A percentile compares a stretch with the other conserved stretches of the same genome.
These are phyloP conservation scores for Linnemannia zychae DNA, from an alignment of 192 early-diverging fungal genomes.

Conservation along the genomic window DNA sequence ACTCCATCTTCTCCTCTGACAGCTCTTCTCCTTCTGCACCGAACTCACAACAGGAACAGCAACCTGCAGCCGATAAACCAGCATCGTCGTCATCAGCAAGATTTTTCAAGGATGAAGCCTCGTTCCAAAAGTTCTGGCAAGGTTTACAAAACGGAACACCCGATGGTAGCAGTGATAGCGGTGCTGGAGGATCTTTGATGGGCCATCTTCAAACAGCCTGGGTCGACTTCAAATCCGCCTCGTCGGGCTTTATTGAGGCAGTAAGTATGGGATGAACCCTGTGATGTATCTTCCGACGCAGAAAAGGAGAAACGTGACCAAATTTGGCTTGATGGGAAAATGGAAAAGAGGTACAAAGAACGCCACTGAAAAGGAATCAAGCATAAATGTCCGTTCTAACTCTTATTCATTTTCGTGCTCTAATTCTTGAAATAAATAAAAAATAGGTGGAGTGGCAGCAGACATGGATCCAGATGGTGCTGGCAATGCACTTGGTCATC, in stretches of 20 bases:
- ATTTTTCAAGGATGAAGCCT: slow-evolving; percentile 19
- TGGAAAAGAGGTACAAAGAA: not conserved
- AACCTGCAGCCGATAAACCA: not conserved
- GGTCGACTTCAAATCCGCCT: slow-evolving; percentile 29
- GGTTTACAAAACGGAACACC: slow-evolving; percentile 11
- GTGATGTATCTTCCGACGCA: not conserved
- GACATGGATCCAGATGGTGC: slow-evolving; percentile 59
- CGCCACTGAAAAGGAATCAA: not conserved
- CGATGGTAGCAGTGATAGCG: not conserved
- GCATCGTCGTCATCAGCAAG: not conserved
- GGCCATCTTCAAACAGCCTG: slow-evolving; percentile 33
- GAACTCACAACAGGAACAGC: not conserved
- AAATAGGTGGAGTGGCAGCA: slow-evolving; percentile 67
- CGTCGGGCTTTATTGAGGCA: slow-evolving; percentile 28
- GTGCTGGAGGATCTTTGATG: not conserved
- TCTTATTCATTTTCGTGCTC: not conserved
- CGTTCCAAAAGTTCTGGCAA: slow-evolving; percentile 55
- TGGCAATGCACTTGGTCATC: slow-evolving; percentile 55
- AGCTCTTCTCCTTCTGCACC: not conserved
- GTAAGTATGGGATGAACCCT: slow-evolving; percentile 20
- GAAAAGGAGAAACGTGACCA: not conserved
- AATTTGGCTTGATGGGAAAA: not conserved
- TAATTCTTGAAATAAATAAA: not conserved
- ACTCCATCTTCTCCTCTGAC: slow-evolving; percentile 26
- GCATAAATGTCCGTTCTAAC: not conserved